Conservation (phyloP, 1,284 basidiomycete genomes). For the Inonotus obliquus region DNA sequence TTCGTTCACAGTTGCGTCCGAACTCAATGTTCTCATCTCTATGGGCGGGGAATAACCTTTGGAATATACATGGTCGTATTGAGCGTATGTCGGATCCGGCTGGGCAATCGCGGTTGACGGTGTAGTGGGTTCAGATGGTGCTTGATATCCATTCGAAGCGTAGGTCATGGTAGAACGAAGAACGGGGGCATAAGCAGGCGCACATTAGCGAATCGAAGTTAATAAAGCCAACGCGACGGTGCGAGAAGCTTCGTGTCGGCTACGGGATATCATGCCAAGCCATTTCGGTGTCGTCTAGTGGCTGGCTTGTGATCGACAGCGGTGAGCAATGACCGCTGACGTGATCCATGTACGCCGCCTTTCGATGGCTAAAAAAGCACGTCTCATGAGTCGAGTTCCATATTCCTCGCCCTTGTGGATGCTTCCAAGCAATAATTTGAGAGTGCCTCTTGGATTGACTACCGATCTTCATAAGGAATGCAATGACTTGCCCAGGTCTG, state of each 20-base stretch:
- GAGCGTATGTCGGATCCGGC: background rate
- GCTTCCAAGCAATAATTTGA: too few relatives aligned
- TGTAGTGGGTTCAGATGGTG: background rate
- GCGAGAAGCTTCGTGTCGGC: background rate
- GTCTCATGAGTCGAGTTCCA: too few relatives aligned
- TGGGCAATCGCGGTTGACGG: background rate
- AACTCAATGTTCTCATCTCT: background rate
- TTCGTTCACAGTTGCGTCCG: background rate
- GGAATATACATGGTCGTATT: background rate
- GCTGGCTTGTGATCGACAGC: background rate
- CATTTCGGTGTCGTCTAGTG: background rate
- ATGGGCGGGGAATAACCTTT: background rate
- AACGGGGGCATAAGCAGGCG: background rate
- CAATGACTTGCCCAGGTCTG: too few relatives aligned
- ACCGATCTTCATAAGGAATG: too few relatives aligned
- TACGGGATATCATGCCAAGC: background rate
- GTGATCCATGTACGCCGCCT: background rate
- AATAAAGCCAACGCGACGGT: background rate
- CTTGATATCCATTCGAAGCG: background rate
- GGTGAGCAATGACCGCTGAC: background rate
- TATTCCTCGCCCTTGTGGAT: too few relatives aligned
- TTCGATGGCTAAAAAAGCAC: background rate
- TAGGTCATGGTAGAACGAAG: background rate
- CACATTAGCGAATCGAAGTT: background rate
- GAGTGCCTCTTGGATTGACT: too few relatives aligned